Conservation (phyloP, 2,329 filamentous ascomycete species). For the Nemania bipapillata region DNA sequence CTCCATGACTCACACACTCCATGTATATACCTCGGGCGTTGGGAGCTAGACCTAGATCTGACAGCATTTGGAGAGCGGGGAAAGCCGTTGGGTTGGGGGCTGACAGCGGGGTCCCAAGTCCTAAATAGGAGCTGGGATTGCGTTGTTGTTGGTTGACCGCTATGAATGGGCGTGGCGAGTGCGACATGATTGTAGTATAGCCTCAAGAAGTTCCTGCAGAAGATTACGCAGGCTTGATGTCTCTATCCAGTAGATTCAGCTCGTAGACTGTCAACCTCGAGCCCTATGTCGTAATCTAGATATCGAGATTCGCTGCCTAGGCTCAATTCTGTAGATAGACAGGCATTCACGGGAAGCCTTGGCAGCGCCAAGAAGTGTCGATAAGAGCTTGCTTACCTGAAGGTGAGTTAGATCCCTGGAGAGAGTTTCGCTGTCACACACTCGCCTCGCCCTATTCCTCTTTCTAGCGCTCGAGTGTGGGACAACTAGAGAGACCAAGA, state of each 20-base stretch:
- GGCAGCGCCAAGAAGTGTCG: constrained; percentile 19
- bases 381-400: constrained; percentile 21
- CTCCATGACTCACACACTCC: constrained; percentile 22
- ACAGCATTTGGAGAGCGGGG: constrained; percentile 26
- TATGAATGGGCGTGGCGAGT: constrained; percentile 20
- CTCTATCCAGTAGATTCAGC: constrained; percentile 22
- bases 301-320: constrained; percentile 9
- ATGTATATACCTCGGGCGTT: not conserved
- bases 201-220: constrained; percentile 9
- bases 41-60: constrained; percentile 7
- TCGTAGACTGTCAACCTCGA: constrained; percentile 4
- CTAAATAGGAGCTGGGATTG: constrained; percentile 8
- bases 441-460: not conserved
- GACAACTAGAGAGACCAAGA: not conserved
- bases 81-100: constrained; percentile 23
- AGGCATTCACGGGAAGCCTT: constrained; percentile 16
- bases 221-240: constrained; percentile 43
- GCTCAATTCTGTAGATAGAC: constrained; percentile 5
- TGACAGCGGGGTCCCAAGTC: constrained; percentile 26
- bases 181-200: not conserved
- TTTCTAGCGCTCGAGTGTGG: constrained; percentile 3
- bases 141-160: constrained; percentile 26
- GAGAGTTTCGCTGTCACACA: not conserved
- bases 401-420: not conserved
- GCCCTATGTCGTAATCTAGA: constrained; percentile 25